phyloP scores from a whole-genome alignment of 164 flowering plant species.

The Buxus sempervirens region DNA sequence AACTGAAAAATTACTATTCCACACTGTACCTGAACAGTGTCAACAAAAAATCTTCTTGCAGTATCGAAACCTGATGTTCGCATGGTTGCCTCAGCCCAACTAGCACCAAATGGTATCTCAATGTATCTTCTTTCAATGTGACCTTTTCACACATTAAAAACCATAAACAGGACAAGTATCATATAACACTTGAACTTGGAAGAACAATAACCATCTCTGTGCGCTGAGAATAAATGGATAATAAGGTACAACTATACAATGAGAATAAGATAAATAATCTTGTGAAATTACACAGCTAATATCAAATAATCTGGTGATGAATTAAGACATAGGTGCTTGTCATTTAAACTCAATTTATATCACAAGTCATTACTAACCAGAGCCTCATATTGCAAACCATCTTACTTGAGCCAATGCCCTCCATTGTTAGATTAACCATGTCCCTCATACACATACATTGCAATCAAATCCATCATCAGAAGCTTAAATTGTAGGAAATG shows the following conservation, averaged over 20 bases:
- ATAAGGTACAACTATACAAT: background rate
- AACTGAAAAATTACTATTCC: background rate
- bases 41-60: slow-evolving; percentile 72
- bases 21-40: slow-evolving; percentile 74
- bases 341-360: background rate
- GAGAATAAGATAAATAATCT: background rate
- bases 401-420: background rate
- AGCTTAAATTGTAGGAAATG: no score
- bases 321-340: background rate
- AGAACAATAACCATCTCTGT: background rate
- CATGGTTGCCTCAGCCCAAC: slow-evolving; percentile 92
- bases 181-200: background rate
- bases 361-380: background rate
- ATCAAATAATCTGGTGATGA: background rate
- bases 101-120: slow-evolving; percentile 84
- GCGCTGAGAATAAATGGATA: background rate
- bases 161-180: background rate
- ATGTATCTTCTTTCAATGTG: slow-evolving; percentile 79
- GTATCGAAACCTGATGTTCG: slow-evolving; percentile 78
- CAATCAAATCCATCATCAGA: no score
- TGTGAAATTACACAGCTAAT: background rate
- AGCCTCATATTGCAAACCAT: background rate
- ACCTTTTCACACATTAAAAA: slow-evolving; percentile 40
- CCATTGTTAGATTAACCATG: background rate
- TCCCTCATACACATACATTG: no score